Evolutionary conservation across 352 stramenopile genomes (phyloP), one percentile per base, ranked within the genome.

Genomic region (Phytopythium oedochilum): DNA sequence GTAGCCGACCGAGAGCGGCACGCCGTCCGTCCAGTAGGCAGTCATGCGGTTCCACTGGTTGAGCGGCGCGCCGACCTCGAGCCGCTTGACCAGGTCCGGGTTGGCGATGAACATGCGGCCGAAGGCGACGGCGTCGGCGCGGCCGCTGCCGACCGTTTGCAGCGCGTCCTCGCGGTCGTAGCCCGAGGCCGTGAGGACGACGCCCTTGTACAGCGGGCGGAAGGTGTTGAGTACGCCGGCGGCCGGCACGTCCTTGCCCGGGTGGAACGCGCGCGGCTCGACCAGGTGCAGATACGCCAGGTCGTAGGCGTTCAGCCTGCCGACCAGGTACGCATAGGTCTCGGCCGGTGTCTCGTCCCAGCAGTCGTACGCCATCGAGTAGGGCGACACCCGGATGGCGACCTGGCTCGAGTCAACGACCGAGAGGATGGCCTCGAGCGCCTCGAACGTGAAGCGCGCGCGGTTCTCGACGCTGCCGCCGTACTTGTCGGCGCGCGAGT

Each of bases 401-500:
- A 83, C 61, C 25, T 72, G 59, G 20, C 60, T 71, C 23, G 67
- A 73, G 29, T 67, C 56, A 35, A 75, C 46, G 20, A 57, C 67
- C 12, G 73, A 61, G 5, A 67, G 49, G 12, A 90, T 55, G 66
- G 44, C 44, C 44, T 51, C 44, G 7, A 51, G 44, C 26, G 44
- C 26, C 20, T 51, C 23, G 44, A 73, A 67, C 44, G 92, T 57
- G 34, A 96, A 82, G 26, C 75, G 70, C 22, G 68, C 61, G 15
- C 88, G 79, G 61, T 94, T 96, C 53, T 96, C 83, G 31, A 89
- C 61, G 28, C 53, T 77, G 12, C 88, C 86, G 42, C 85, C 88
- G 50, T 96, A 96, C 46, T 82, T 56, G 69, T 96, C 86, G 0
- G 68, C 87, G 44, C 83, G 78, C 34, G 70, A 66, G 70, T 97